phyloP scores from a whole-genome alignment of 2,329 filamentous ascomycete genomes.

The Chaetoscypha palmicola region DNA sequence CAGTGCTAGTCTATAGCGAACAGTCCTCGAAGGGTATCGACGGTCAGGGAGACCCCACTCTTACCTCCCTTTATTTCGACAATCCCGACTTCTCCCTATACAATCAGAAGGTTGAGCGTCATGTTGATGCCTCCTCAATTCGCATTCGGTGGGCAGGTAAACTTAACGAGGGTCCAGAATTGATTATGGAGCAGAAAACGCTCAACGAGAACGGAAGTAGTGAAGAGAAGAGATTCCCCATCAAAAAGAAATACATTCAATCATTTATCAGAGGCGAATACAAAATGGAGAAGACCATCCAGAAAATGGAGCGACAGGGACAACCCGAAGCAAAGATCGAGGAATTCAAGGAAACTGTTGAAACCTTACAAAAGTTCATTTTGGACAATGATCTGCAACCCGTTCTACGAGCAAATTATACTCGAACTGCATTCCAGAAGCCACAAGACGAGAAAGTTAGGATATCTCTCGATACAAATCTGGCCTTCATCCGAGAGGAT shows the following conservation, averaged over 20 bases:
- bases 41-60: constrained; percentile 72
- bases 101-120: constrained; percentile 71
- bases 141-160: constrained; percentile 90
- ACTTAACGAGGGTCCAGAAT: constrained; percentile 68
- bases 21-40: constrained; percentile 78
- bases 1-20: constrained; percentile 88
- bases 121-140: constrained; percentile 71
- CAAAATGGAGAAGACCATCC: constrained; percentile 81
- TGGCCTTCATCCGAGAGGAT: constrained; percentile 78
- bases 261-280: constrained; percentile 82
- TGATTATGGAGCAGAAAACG: constrained; percentile 84
- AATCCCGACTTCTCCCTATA: constrained; percentile 81
- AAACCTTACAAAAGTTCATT: constrained; percentile 74
- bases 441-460: constrained; percentile 84
- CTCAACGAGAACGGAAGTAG: constrained; percentile 70
- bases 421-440: constrained; percentile 92
- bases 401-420: constrained; percentile 85
- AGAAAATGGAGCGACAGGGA: constrained; percentile 77
- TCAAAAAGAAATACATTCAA: constrained; percentile 93
- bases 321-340: constrained; percentile 59
- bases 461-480: constrained; percentile 85
- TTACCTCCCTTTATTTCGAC: constrained; percentile 96
- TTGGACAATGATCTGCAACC: constrained; percentile 72
- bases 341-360: constrained; percentile 62
- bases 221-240: constrained; percentile 70